These are phyloP conservation scores for Xylona heveae DNA, from an alignment of 495 filamentous ascomycete genomes.

Conservation along the genomic window DNA sequence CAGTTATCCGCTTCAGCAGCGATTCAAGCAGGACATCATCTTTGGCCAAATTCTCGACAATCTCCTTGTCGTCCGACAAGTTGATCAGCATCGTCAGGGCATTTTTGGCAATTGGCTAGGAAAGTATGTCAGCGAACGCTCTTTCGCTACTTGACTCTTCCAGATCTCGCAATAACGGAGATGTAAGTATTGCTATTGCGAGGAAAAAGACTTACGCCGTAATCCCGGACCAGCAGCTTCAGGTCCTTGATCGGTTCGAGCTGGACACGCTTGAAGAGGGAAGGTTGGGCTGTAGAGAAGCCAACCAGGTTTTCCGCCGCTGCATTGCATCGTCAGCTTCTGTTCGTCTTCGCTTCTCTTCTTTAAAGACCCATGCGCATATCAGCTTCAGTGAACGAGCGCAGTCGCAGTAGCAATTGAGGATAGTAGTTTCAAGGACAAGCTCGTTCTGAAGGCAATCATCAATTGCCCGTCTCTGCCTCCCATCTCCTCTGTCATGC, in stretches of 20 bases:
- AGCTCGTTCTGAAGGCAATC: no score
- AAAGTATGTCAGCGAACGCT: constrained; percentile 1
- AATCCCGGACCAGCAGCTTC: constrained; percentile 71
- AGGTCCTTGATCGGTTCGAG: constrained; percentile 68
- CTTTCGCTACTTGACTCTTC: background rate
- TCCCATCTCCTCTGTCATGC: no score
- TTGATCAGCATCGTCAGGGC: constrained; percentile 89
- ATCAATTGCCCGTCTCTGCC: no score
- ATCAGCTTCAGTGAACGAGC: constrained; percentile 1
- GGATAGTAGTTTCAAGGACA: no score
- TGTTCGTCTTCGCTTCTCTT: no score
- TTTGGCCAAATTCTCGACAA: constrained; percentile 46
- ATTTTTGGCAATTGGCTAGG: constrained; percentile 70
- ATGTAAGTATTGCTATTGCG: constrained; percentile 2
- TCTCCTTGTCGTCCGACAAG: constrained; percentile 53
- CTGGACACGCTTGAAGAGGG: constrained; percentile 64
- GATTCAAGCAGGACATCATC: constrained; percentile 69
- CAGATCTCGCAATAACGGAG: no score
- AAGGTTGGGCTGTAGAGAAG: constrained; percentile 55
- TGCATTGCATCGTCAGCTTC: constrained; percentile 11
- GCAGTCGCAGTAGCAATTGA: no score
- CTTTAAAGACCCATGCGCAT: no score
- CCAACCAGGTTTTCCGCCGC: constrained; percentile 73
- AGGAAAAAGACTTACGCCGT: constrained; percentile 35
- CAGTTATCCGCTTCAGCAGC: constrained; percentile 47